Evolutionary conservation across 2,329 filamentous ascomycete species (phyloP).

Genomic region (Cercospora zeina): DNA sequence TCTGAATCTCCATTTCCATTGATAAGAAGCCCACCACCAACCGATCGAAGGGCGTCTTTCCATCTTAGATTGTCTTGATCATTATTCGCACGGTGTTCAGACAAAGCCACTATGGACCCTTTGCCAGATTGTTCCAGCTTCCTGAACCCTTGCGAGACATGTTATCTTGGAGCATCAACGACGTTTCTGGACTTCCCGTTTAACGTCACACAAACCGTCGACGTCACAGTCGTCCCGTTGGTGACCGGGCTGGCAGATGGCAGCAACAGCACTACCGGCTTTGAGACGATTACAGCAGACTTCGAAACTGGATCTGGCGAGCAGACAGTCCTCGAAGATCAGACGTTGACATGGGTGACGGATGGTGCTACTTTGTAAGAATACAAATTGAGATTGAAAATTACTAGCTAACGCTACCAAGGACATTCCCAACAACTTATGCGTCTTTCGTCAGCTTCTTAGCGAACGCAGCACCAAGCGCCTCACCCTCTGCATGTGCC

Average conservation of each 20-base stretch:
- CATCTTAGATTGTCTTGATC: neutral
- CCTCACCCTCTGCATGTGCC: neutral
- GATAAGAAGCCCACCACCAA: neutral
- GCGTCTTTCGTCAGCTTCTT: slow-evolving; percentile 4
- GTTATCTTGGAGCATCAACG: neutral
- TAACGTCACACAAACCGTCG: slow-evolving; percentile 3
- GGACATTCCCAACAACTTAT: slow-evolving; percentile 5
- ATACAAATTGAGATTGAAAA: neutral
- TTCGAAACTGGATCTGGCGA: neutral
- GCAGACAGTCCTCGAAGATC: neutral
- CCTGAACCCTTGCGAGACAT: neutral
- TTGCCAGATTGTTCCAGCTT: neutral
- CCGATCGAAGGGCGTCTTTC: neutral
- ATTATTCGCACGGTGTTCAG: neutral
- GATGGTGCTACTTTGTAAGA: slow-evolving; percentile 2
- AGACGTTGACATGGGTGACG: slow-evolving; percentile 1
- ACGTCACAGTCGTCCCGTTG: neutral
- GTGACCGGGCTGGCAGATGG: neutral
- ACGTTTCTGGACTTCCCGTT: neutral
- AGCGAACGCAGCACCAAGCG: neutral
- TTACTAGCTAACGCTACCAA: neutral
- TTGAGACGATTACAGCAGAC: neutral
- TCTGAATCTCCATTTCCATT: neutral
- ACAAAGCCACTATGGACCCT: neutral
- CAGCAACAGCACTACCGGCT: neutral